Conservation (phyloP, 2,329 filamentous ascomycete genomes). For the Neofusicoccum umdonicola region DNA sequence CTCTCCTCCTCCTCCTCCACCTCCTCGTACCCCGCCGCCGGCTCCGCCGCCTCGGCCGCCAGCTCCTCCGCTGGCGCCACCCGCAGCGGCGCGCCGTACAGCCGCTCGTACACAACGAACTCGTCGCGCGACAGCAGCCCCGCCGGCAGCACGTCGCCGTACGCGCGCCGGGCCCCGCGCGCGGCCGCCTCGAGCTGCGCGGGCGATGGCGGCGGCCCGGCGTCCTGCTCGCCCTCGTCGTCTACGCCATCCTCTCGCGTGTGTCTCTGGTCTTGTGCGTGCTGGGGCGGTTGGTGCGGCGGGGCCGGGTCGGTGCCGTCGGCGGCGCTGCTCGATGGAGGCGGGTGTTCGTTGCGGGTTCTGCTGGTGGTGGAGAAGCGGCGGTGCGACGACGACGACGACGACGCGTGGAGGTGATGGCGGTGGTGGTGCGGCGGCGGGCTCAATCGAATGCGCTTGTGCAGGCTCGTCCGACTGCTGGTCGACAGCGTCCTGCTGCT, state of each 20-base stretch:
- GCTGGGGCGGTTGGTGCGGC: neutral
- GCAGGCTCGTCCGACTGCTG: neutral
- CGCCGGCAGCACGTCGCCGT: slow-evolving; percentile 73
- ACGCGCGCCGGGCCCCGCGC: slow-evolving; percentile 68
- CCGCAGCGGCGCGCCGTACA: slow-evolving; percentile 72
- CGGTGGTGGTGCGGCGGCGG: neutral
- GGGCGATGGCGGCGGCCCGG: neutral
- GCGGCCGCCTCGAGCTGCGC: slow-evolving; percentile 61
- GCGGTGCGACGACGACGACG: neutral
- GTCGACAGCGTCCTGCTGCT: neutral
- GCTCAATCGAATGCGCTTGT: slow-evolving; percentile 3
- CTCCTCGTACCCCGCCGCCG: neutral
- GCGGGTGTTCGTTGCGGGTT: neutral
- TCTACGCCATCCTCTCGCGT: neutral
- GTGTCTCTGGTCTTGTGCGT: neutral
- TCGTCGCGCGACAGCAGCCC: slow-evolving; percentile 69
- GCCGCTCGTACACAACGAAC: slow-evolving; percentile 70
- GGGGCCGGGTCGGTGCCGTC: neutral
- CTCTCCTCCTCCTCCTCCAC: slow-evolving; percentile 38
- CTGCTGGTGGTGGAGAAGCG: neutral
- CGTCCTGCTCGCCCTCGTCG: neutral
- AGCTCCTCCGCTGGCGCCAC: slow-evolving; percentile 57
- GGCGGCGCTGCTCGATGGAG: neutral
- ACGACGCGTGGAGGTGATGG: neutral
- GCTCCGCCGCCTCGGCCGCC: neutral